These are phyloP conservation scores for Chlamydomonas incerta DNA, from an alignment of 139 green algal genomes.

Conservation along the genomic window DNA sequence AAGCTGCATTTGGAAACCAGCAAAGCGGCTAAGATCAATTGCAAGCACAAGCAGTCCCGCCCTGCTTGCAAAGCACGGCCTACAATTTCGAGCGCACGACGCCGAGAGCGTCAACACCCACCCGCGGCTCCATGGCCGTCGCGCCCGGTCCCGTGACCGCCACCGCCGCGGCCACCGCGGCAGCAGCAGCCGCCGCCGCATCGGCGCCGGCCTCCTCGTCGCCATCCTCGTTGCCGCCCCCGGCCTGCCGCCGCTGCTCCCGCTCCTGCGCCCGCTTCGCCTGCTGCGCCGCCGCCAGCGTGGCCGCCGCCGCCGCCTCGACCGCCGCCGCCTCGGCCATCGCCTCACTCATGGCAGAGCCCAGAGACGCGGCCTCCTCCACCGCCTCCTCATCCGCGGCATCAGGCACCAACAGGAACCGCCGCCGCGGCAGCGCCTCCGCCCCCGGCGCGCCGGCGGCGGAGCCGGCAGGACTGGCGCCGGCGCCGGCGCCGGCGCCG, in stretches of 20 bases:
- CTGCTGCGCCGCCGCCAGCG: neutral
- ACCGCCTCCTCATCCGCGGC: conserved; percentile 23
- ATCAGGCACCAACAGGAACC: conserved; percentile 21
- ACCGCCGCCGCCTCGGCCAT: neutral
- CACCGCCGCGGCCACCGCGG: neutral
- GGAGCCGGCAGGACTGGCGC: neutral
- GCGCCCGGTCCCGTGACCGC: too few species aligned
- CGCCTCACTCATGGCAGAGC: neutral
- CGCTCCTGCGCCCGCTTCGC: neutral
- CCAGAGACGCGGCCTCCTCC: neutral
- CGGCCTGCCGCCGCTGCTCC: neutral
- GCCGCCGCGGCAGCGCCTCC: neutral
- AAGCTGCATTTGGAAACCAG: too few species aligned
- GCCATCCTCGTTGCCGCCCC: too few species aligned
- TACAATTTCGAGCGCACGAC: too few species aligned
- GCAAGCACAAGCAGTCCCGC: too few species aligned
- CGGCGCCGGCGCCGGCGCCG: neutral
- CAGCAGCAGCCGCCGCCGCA: neutral
- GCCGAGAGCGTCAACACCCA: too few species aligned
- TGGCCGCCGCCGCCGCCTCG: neutral
- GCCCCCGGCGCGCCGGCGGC: neutral
- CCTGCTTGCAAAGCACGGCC: too few species aligned
- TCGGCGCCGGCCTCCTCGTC: neutral
- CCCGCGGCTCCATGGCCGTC: too few species aligned
- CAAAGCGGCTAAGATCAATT: too few species aligned